Percentiles rank a stretch among this genome's conserved stretches.
phyloP scores from a whole-genome alignment of 352 stramenopile species.

The Pythium phragmiticola region DNA sequence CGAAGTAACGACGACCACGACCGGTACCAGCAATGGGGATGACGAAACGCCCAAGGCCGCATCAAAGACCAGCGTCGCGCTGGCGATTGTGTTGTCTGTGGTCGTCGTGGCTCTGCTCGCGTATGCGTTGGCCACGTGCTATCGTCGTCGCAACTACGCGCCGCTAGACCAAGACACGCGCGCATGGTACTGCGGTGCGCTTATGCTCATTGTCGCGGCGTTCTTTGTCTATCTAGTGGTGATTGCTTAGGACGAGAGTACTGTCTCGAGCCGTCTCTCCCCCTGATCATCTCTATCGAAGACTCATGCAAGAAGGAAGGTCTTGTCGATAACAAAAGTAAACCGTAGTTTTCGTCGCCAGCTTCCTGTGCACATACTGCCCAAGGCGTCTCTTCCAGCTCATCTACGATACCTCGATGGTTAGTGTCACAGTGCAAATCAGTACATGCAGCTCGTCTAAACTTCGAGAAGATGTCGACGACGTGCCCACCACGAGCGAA shows the following conservation, averaged over 20 bases:
- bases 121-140: slow-evolving; percentile 51
- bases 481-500: slow-evolving; percentile 86
- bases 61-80: slow-evolving; percentile 31
- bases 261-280: neutral
- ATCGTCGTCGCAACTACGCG: slow-evolving; percentile 68
- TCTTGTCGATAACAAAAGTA: neutral
- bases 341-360: no score
- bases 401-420: no score
- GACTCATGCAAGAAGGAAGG: neutral
- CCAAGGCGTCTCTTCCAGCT: no score
- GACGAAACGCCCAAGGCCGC: neutral
- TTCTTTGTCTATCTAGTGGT: slow-evolving; percentile 76
- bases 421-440: no score
- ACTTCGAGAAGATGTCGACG: slow-evolving; percentile 42
- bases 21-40: slow-evolving; percentile 9
- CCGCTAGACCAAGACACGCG: slow-evolving; percentile 60
- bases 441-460: no score
- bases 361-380: no score
- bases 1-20: slow-evolving; percentile 25
- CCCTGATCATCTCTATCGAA: no score
- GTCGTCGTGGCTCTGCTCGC: slow-evolving; percentile 37
- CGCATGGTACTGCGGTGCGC: slow-evolving; percentile 54
- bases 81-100: slow-evolving; percentile 41
- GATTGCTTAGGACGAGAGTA: slow-evolving; percentile 33
- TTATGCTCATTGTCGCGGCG: slow-evolving; percentile 54